A percentile compares a stretch with the other conserved stretches of the same genome.
These are phyloP conservation scores for Stentor coeruleus DNA, from an alignment of 73 alveolate species.

Conservation along the genomic window DNA sequence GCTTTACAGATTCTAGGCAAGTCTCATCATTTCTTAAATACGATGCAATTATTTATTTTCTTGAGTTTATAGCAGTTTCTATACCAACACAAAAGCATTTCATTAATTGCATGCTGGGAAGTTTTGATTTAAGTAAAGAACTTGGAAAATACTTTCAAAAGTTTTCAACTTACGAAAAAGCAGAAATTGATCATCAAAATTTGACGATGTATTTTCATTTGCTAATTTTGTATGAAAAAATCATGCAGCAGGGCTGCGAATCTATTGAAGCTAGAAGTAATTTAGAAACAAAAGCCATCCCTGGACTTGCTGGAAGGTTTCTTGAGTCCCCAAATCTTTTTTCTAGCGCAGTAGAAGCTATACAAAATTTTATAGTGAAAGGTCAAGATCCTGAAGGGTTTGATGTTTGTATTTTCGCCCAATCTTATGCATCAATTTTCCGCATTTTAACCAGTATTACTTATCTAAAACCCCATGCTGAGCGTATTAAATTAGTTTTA, in stretches of 20 bases:
- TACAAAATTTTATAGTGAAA: background rate
- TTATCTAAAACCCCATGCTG: background rate
- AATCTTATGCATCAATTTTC: background rate
- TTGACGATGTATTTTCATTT: background rate
- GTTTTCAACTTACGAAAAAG: background rate
- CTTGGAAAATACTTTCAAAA: background rate
- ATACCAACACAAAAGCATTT: background rate
- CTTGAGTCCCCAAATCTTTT: background rate
- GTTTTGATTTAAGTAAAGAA: background rate
- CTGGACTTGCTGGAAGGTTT: background rate
- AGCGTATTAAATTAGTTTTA: background rate
- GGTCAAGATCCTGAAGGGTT: background rate
- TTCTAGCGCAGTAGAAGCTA: background rate
- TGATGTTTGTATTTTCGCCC: background rate
- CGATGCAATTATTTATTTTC: background rate
- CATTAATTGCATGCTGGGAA: background rate
- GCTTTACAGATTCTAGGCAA: slow-evolving; percentile 17
- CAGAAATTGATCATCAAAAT: background rate
- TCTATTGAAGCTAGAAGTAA: too few species aligned
- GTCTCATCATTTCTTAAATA: too few species aligned
- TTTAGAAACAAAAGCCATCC: background rate
- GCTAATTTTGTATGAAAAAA: background rate
- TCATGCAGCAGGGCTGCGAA: too few species aligned
- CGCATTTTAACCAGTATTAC: background rate
- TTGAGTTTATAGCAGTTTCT: background rate